Evolutionary conservation across 148 eudicot genomes (phyloP).

Genomic region (Chenopodium album): DNA sequence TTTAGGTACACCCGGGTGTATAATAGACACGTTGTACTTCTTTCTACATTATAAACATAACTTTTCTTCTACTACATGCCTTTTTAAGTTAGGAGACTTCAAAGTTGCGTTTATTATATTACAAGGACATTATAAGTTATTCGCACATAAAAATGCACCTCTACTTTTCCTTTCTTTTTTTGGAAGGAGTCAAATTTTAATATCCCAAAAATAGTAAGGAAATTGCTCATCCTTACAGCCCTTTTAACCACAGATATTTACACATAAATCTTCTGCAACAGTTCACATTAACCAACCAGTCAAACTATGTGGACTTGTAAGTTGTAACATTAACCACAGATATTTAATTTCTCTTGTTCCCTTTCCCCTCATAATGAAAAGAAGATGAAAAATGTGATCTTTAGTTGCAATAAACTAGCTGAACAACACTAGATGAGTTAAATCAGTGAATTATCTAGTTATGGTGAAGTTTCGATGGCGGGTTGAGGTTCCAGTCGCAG

Average conservation of each 20-base stretch:
- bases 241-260: not conserved
- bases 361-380: not conserved
- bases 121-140: no score
- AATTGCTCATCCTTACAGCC: not conserved
- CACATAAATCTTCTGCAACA: not conserved
- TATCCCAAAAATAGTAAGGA: not conserved
- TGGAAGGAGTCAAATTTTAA: not conserved
- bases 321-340: no score
- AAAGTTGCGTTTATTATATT: no score
- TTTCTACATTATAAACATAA: no score
- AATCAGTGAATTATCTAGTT: not conserved
- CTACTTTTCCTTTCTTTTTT: not conserved
- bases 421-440: not conserved
- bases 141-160: not conserved
- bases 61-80: no score
- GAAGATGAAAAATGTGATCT: not conserved
- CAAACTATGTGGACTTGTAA: not conserved
- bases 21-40: no score
- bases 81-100: no score
- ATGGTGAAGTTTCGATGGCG: constrained; percentile 19
- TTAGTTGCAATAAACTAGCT: not conserved
- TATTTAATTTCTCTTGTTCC: not conserved
- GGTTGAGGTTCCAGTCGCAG: constrained; percentile 29
- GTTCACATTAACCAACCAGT: constrained; percentile 6
- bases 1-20: no score